Percentiles rank a stretch among this genome's conserved stretches.
Conservation (phyloP, 768 basidiomycete genomes). For the Mycena rebaudengoi region DNA sequence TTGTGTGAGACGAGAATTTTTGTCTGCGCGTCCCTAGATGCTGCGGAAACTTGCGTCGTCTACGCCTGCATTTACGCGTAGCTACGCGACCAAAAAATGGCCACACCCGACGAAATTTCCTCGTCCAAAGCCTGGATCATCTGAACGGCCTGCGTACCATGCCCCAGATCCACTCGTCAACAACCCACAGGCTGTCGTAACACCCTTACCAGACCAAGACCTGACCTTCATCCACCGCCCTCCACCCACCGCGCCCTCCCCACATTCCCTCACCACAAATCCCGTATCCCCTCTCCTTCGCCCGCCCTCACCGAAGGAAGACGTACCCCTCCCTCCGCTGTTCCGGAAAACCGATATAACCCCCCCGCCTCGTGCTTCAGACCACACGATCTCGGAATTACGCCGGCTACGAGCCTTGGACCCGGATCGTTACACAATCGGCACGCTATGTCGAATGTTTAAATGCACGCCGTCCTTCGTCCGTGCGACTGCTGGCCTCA, state of each 20-base stretch:
- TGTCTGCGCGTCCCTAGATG: too few species aligned
- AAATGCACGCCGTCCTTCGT: conserved; percentile 76
- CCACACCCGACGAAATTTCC: conserved; percentile 40
- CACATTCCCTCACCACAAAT: conserved; percentile 71
- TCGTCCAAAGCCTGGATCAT: conserved; percentile 58
- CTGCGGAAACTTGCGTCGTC: conserved; percentile 20
- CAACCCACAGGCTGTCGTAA: conserved; percentile 61
- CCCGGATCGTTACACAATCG: conserved; percentile 67
- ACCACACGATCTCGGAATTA: conserved; percentile 64
- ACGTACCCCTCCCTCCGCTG: conserved; percentile 54
- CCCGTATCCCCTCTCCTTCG: conserved; percentile 78
- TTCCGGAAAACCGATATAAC: conserved; percentile 50
- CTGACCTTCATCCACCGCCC: conserved; percentile 87
- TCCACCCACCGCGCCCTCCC: conserved; percentile 81
- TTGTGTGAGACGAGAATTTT: too few species aligned
- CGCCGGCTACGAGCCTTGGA: conserved; percentile 63
- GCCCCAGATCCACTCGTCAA: conserved; percentile 65
- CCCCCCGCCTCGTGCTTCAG: conserved; percentile 52
- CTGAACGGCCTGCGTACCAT: conserved; percentile 64
- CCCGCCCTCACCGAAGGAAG: conserved; percentile 38
- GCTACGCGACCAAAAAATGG: conserved; percentile 34
- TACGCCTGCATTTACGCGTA: conserved; percentile 33
- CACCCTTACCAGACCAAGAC: conserved; percentile 57
- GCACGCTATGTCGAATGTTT: conserved; percentile 79
- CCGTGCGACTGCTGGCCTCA: conserved; percentile 67